Evolutionary conservation across 2,329 filamentous ascomycete species (phyloP).

Genomic region (Trichoderma guizhouense): DNA sequence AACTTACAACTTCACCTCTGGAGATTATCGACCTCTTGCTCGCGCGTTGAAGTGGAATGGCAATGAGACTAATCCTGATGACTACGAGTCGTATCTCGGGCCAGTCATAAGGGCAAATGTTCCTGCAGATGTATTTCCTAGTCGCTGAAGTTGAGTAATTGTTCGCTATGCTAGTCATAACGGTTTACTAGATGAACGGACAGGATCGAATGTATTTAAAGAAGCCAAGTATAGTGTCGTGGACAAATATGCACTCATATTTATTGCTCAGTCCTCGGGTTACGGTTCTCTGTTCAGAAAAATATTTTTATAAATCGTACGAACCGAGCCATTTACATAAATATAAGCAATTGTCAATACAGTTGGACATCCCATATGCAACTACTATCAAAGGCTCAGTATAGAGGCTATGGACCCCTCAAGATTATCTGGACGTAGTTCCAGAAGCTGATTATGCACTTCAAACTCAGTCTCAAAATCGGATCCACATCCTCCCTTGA

Average conservation of each 20-base stretch:
- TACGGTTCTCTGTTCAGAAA: no score
- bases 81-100: constrained; percentile 4
- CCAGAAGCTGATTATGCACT: not conserved
- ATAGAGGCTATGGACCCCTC: not conserved
- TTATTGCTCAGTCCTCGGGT: no score
- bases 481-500: not conserved
- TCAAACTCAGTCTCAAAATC: not conserved
- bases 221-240: no score
- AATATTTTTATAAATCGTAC: no score
- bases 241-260: no score
- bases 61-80: not conserved
- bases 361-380: not conserved
- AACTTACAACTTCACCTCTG: not conserved
- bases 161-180: no score
- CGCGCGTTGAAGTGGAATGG: not conserved
- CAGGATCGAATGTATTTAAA: no score
- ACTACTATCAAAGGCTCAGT: not conserved
- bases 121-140: not conserved
- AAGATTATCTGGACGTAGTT: not conserved
- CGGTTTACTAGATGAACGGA: no score
- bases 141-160: no score
- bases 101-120: not conserved
- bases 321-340: no score
- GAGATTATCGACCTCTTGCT: constrained; percentile 4
- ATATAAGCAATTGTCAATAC: not conserved